phyloP scores from a whole-genome alignment of 2,329 filamentous ascomycete genomes.

The Penicillium olsonii region DNA sequence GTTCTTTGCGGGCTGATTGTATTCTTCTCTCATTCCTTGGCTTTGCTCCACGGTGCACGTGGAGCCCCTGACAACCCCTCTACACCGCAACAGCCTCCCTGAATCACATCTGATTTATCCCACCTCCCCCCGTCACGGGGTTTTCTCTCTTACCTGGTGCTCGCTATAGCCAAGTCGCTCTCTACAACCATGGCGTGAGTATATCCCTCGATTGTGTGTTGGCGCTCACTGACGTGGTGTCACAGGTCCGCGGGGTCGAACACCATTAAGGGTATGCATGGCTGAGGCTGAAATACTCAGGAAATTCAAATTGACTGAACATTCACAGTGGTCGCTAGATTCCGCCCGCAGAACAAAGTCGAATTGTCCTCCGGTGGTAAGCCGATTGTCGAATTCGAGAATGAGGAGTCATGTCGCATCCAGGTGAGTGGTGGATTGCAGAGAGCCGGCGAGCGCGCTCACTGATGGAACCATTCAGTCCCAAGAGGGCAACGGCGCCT shows the following conservation, averaged over 20 bases:
- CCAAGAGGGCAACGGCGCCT: conserved; percentile 76
- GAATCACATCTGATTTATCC: conserved; percentile 11
- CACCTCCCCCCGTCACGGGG: conserved; percentile 29
- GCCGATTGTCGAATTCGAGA: conserved; percentile 85
- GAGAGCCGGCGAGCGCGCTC: conserved; percentile 15
- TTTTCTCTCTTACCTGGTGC: conserved; percentile 15
- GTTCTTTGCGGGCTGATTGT: conserved; percentile 7
- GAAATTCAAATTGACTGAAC: background rate
- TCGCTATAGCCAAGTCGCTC: conserved; percentile 12
- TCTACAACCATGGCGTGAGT: conserved; percentile 52
- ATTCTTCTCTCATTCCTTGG: conserved; percentile 4
- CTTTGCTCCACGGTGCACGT: conserved; percentile 15
- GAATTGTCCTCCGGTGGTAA: conserved; percentile 88
- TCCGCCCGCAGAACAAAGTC: conserved; percentile 93
- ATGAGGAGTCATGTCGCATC: conserved; percentile 83
- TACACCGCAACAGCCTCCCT: conserved; percentile 12
- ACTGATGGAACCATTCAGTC: conserved; percentile 58
- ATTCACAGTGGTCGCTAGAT: conserved; percentile 84
- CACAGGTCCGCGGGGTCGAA: conserved; percentile 38
- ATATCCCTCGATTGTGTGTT: conserved; percentile 9
- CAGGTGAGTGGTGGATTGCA: conserved; percentile 60
- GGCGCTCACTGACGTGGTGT: conserved; percentile 15
- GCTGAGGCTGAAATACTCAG: background rate
- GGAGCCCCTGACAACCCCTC: conserved; percentile 19
- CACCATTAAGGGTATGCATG: conserved; percentile 55